Percentiles rank a stretch among this genome's conserved stretches.
Conservation (phyloP, 2,329 filamentous ascomycete species). For the Phoma sp. region DNA sequence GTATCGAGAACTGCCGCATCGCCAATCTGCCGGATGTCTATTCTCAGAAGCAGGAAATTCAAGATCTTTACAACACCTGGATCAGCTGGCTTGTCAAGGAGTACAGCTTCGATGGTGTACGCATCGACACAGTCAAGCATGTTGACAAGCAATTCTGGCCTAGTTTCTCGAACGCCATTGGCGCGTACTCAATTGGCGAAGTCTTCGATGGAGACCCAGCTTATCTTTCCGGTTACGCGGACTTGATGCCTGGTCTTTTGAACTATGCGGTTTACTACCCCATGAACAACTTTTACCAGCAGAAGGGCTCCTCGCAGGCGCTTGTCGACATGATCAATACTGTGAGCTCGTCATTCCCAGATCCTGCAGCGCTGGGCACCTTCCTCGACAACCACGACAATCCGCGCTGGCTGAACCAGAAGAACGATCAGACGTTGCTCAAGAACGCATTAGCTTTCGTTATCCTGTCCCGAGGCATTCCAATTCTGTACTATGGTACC, state of each 20-base stretch:
- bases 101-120: constrained; percentile 58
- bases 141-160: constrained; percentile 66
- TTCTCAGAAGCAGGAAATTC: constrained; percentile 33
- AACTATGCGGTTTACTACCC: constrained; percentile 63
- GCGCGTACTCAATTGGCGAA: constrained; percentile 67
- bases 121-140: constrained; percentile 68
- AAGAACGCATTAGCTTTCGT: constrained; percentile 50
- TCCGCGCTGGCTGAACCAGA: constrained; percentile 44
- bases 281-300: constrained; percentile 47
- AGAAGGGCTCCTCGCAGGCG: constrained; percentile 36
- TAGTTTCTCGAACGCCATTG: constrained; percentile 59
- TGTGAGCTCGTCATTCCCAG: constrained; percentile 38
- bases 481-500: constrained; percentile 50
- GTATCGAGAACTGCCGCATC: constrained; percentile 40
- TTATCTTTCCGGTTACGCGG: constrained; percentile 61
- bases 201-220: constrained; percentile 61
- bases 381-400: constrained; percentile 52
- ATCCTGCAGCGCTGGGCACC: constrained; percentile 44
- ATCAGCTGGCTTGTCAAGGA: constrained; percentile 39
- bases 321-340: constrained; percentile 46
- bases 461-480: constrained; percentile 47
- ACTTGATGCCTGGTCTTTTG: constrained; percentile 63
- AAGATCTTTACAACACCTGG: constrained; percentile 36
- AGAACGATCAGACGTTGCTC: constrained; percentile 43
- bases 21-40: constrained; percentile 40